These are phyloP conservation scores for Radiomyces spectabilis DNA, from an alignment of 192 early-diverging fungal genomes.

Conservation along the genomic window DNA sequence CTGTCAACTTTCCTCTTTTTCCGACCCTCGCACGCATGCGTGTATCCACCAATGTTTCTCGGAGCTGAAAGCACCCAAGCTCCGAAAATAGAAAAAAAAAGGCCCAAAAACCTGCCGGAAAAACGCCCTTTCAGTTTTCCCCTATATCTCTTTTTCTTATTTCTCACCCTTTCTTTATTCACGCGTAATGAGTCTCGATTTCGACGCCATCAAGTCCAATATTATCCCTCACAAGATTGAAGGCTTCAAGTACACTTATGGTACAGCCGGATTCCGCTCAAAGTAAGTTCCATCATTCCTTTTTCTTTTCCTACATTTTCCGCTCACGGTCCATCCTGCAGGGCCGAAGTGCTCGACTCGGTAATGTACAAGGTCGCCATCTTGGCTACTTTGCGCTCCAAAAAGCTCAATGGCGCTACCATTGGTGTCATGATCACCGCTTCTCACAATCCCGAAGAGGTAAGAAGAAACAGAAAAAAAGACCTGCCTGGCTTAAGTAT, in stretches of 20 bases:
- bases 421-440: constrained; percentile 99
- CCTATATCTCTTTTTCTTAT: not conserved
- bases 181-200: not conserved
- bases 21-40: too few species aligned
- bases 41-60: too few species aligned
- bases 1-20: too few species aligned
- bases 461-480: constrained; percentile 20
- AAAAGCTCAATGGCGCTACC: constrained; percentile 69
- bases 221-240: constrained; percentile 11
- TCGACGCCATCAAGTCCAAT: constrained; percentile 8
- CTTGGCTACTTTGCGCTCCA: constrained; percentile 86
- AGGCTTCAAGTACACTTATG: constrained; percentile 52
- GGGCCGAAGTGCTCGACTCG: constrained; percentile 82
- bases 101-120: not conserved
- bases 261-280: constrained; percentile 97
- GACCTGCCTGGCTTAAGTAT: not conserved
- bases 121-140: not conserved
- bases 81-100: not conserved
- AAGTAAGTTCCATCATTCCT: constrained; percentile 46
- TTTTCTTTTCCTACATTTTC: not conserved
- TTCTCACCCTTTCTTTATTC: constrained; percentile 2
- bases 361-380: constrained; percentile 91
- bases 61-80: not conserved
- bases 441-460: constrained; percentile 91
- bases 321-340: constrained; percentile 15